These are phyloP conservation scores for Pythium periplocum DNA, from an alignment of 352 stramenopile genomes.

Conservation along the genomic window DNA sequence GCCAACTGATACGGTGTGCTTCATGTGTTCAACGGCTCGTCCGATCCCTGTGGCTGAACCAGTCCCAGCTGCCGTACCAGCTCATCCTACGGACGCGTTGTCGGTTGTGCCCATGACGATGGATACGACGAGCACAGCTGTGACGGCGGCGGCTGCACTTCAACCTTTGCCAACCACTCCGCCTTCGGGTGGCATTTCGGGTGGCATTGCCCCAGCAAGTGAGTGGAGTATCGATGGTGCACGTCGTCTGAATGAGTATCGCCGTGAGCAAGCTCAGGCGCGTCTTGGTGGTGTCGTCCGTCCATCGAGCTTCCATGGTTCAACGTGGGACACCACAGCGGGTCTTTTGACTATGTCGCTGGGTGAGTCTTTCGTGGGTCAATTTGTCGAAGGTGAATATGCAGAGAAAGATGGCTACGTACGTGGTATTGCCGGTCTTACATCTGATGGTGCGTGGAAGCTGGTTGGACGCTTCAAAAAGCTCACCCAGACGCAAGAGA, in stretches of 20 bases:
- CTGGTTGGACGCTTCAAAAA: conserved; percentile 72
- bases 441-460: conserved; percentile 52
- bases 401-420: conserved; percentile 63
- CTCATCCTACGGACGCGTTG: too few species aligned
- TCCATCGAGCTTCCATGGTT: conserved; percentile 8
- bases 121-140: too few species aligned
- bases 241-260: too few species aligned
- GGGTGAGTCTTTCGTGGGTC: conserved; percentile 35
- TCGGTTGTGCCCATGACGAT: too few species aligned
- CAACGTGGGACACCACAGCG: conserved; percentile 73
- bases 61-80: conserved; percentile 4
- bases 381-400: conserved; percentile 75
- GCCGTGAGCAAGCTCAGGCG: too few species aligned
- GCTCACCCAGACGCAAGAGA: conserved; percentile 54
- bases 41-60: conserved; percentile 34
- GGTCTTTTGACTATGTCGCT: conserved; percentile 49
- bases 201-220: too few species aligned
- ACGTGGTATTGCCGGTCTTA: conserved; percentile 45
- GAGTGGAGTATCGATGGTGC: too few species aligned
- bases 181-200: too few species aligned
- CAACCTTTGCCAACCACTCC: too few species aligned
- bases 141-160: too few species aligned
- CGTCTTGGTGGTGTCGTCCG: too few species aligned
- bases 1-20: conserved; percentile 37
- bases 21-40: conserved; percentile 64